Base-by-base conservation (phyloP, 2,329 filamentous ascomycete genomes). In the Neurospora sp. region DNA sequence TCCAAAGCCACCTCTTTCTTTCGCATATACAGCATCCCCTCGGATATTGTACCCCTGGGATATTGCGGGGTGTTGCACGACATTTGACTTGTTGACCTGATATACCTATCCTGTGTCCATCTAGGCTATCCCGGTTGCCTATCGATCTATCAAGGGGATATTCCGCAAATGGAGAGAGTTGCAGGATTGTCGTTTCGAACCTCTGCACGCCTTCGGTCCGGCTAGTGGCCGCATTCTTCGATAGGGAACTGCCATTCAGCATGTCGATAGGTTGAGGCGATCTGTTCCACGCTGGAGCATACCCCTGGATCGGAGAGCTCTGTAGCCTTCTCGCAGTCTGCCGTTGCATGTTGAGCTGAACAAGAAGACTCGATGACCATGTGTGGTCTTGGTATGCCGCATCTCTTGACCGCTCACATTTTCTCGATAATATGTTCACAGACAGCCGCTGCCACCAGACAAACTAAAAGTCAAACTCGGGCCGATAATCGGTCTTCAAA, bases 291-390 rank as follows among this genome's bases (percentile, higher is more conserved):
- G 38, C 36, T 46, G 38, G 67, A 38, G 37, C 28, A 8, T 8
- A 6, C 8, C 8, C 67, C 17, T 36, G 41, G 70, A 71, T 71
- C 69, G 66, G 71, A 70, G 67, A 36, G 52, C 52, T 62, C 3
- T 62, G 46, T 17, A 62, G 52, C 52, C 23, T 33, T 62, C 6
- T 62, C 33, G 52, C 52, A 62, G 12, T 28, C 15, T 17, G 12
- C 12, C 12, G 4, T 33, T 33, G 52, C 52, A 17, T 17, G 12
- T 62, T 62, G 52, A 62, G 52, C 23, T 33, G 23, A 33, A 33
- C 1, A 52, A 62, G 23, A 6, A 57, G 8, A 33, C 23, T 33
- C 23, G 52, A 62, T 62, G 11, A 6, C 2, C 23, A 33, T 28
- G 5, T 28, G 23, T 62, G 52, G 52, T 17, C 52, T 23, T 62